These are phyloP conservation scores for Brassica nigra DNA, from an alignment of 345 rosid genomes.

Conservation along the genomic window DNA sequence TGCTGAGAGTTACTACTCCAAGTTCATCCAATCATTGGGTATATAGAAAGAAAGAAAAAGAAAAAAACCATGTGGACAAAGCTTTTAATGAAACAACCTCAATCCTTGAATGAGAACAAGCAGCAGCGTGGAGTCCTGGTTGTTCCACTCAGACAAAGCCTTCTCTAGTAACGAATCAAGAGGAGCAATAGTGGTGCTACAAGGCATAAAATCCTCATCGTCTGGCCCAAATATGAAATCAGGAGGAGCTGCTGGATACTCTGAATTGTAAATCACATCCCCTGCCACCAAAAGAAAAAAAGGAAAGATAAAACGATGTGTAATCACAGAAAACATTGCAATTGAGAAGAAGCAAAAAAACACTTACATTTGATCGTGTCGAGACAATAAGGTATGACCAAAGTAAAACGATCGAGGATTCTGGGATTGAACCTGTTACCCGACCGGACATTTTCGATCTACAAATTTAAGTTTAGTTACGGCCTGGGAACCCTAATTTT, in stretches of 20 bases:
- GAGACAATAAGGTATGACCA: constrained; percentile 86
- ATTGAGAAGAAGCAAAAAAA: not conserved
- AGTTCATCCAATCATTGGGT: not conserved
- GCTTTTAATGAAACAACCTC: constrained; percentile 48
- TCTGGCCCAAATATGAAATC: constrained; percentile 83
- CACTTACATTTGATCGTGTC: constrained; percentile 79
- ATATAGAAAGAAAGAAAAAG: not conserved
- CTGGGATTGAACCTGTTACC: constrained; percentile 64
- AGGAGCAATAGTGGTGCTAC: constrained; percentile 19
- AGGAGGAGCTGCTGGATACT: constrained; percentile 69
- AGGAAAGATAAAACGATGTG: not conserved
- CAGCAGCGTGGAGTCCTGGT: constrained; percentile 65
- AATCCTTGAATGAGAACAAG: constrained; percentile 66
- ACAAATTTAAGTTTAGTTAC: constrained; percentile 22
- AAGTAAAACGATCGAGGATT: constrained; percentile 79
- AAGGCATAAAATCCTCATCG: constrained; percentile 77
- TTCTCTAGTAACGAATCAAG: constrained; percentile 43
- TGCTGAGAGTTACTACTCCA: not conserved
- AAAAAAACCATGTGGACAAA: not conserved
- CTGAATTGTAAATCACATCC: constrained; percentile 85
- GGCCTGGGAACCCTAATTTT: constrained; percentile 23
- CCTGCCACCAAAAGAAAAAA: constrained; percentile 48
- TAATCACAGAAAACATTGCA: not conserved
- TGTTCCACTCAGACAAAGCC: constrained; percentile 65
- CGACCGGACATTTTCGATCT: constrained; percentile 86